These are phyloP conservation scores for Trichoderma endophyticum DNA, from an alignment of 2,329 filamentous ascomycete species.

Conservation along the genomic window DNA sequence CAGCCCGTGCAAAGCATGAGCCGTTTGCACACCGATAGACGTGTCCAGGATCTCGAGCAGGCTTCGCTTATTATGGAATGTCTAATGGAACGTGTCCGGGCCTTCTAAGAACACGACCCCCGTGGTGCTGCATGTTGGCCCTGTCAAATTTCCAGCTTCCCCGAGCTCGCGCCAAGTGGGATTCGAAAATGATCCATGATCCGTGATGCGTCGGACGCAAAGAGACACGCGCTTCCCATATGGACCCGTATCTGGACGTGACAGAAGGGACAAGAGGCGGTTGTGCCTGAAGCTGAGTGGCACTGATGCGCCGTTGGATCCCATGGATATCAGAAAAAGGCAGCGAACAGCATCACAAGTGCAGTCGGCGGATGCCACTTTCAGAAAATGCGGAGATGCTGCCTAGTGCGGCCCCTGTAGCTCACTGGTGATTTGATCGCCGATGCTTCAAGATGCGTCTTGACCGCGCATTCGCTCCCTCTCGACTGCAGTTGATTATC, in stretches of 20 bases:
- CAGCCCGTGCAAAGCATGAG: not conserved
- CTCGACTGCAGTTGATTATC: not conserved
- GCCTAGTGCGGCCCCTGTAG: not conserved
- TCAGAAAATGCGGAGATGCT: slow-evolving; percentile 11
- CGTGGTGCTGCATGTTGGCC: not conserved
- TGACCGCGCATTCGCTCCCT: not conserved
- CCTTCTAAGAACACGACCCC: not conserved
- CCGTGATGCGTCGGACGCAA: not conserved
- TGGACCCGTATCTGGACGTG: not conserved
- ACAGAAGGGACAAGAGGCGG: not conserved
- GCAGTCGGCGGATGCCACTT: slow-evolving; percentile 10
- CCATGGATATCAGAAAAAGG: not conserved
- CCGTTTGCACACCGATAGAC: not conserved
- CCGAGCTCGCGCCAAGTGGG: not conserved
- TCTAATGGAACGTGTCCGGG: not conserved
- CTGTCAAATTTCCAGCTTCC: not conserved
- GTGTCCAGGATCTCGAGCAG: not conserved
- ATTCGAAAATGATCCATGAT: not conserved
- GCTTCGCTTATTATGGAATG: slow-evolving; percentile 10
- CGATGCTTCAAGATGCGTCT: not conserved
- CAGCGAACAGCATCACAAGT: not conserved
- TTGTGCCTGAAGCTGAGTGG: not conserved
- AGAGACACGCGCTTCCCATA: not conserved
- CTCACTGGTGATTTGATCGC: not conserved
- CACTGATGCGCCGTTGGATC: no score